A percentile compares a stretch with the other conserved stretches of the same genome.
Evolutionary conservation across 371 early-diverging fungal genomes (phyloP).

Genomic region (Cokeromyces recurvatus): DNA sequence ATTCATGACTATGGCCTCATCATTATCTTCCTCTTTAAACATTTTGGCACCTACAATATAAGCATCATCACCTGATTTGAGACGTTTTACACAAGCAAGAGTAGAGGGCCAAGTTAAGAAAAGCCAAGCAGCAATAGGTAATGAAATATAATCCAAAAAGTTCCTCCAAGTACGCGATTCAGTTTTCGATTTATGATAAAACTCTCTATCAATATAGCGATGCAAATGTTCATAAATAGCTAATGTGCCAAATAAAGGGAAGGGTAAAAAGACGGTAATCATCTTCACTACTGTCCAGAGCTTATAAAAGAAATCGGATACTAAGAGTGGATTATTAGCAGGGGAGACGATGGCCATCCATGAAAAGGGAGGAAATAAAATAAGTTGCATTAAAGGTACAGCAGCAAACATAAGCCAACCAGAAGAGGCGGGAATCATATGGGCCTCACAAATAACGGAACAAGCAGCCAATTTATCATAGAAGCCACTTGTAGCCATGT

Average conservation of each 20-base stretch:
- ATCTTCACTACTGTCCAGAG: conserved; percentile 48
- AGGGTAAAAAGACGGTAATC: conserved; percentile 46
- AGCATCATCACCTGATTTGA: conserved; percentile 35
- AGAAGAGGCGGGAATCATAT: conserved; percentile 52
- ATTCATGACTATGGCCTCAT: too few relatives aligned
- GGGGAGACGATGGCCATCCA: conserved; percentile 38
- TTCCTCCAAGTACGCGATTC: conserved; percentile 48
- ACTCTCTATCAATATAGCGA: conserved; percentile 40
- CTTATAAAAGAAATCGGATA: conserved; percentile 42
- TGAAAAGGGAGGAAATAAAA: conserved; percentile 43
- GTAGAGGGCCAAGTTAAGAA: conserved; percentile 54
- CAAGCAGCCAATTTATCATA: conserved; percentile 42
- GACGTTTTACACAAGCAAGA: conserved; percentile 48
- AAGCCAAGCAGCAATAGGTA: conserved; percentile 52
- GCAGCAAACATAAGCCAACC: conserved; percentile 63
- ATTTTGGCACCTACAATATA: conserved; percentile 52
- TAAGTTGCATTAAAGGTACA: conserved; percentile 50
- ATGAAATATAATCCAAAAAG: conserved; percentile 38
- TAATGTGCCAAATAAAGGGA: conserved; percentile 46
- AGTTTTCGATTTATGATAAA: conserved; percentile 35
- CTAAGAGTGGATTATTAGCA: conserved; percentile 40
- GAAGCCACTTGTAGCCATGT: conserved; percentile 14
- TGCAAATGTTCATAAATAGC: conserved; percentile 50
- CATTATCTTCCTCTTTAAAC: conserved; percentile 20
- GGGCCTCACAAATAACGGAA: conserved; percentile 47